A percentile compares a stretch with the other conserved stretches of the same genome.
Conservation (phyloP, 352 stramenopile species). For the Globisporangium canariense region DNA sequence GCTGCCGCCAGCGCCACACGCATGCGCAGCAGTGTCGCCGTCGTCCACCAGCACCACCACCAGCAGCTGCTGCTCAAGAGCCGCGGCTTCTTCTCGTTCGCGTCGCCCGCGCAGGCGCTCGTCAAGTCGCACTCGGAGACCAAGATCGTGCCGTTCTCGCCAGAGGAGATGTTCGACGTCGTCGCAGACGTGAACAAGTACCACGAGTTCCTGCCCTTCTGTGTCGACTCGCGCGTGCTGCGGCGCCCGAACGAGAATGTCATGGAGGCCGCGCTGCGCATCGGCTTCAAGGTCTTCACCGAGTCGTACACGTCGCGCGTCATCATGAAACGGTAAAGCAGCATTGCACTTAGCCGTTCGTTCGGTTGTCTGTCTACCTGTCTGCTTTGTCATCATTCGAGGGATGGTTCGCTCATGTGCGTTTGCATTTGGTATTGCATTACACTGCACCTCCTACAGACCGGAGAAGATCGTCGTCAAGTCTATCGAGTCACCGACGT, state of each 20-base stretch:
- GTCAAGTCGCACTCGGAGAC: constrained; percentile 73
- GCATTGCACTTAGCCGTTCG: neutral
- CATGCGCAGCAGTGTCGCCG: neutral
- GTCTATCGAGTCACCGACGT: constrained; percentile 80
- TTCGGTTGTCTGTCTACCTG: too few relatives aligned
- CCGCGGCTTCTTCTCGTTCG: constrained; percentile 58
- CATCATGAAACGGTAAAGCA: constrained; percentile 60
- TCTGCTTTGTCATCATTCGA: too few relatives aligned
- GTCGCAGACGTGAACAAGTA: constrained; percentile 73
- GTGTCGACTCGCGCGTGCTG: constrained; percentile 72
- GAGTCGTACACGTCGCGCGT: constrained; percentile 82
- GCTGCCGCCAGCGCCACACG: neutral
- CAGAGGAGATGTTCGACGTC: constrained; percentile 77
- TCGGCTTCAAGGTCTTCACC: constrained; percentile 83
- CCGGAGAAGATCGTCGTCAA: constrained; percentile 72
- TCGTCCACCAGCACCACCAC: neutral
- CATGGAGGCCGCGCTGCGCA: constrained; percentile 67
- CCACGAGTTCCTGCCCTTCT: constrained; percentile 79
- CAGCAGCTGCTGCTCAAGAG: neutral
- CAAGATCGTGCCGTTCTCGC: constrained; percentile 72
- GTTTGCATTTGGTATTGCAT: neutral
- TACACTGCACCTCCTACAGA: constrained; percentile 18
- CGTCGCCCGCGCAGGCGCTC: constrained; percentile 43
- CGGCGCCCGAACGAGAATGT: constrained; percentile 68
- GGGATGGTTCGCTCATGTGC: neutral